phyloP scores from a whole-genome alignment of 306 rosid species.

The Pyrus bretschneideri region DNA sequence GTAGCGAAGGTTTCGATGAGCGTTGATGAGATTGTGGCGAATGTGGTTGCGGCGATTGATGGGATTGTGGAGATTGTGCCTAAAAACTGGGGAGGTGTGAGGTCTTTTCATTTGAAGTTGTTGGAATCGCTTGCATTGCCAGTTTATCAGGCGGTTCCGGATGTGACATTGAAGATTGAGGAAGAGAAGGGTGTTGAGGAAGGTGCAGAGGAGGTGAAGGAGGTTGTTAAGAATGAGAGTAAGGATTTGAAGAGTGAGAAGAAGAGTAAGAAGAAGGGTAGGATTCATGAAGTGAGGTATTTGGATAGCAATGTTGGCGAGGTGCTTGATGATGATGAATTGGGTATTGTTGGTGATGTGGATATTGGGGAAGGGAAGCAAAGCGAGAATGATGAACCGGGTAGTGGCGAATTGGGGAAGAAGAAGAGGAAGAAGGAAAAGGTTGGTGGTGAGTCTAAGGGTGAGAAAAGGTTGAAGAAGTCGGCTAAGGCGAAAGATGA shows the following conservation, averaged over 20 bases:
- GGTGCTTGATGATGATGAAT: conserved; percentile 19
- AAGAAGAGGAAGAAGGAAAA: conserved; percentile 47
- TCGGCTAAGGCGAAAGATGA: not conserved
- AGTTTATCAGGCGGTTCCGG: conserved; percentile 54
- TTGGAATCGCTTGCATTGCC: conserved; percentile 66
- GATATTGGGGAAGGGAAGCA: conserved; percentile 5
- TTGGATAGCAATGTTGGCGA: conserved; percentile 46
- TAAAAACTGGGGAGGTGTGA: conserved; percentile 56
- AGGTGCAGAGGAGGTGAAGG: conserved; percentile 6
- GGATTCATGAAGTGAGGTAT: conserved; percentile 64
- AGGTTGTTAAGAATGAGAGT: not conserved
- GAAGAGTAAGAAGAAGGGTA: conserved; percentile 49
- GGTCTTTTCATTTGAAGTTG: conserved; percentile 76
- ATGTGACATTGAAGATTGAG: conserved; percentile 47
- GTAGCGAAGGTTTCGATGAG: conserved; percentile 55
- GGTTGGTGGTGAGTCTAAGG: conserved; percentile 17
- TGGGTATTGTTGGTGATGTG: conserved; percentile 17
- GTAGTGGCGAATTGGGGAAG: conserved; percentile 7
- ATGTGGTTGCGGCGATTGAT: conserved; percentile 45
- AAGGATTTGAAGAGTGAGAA: conserved; percentile 10
- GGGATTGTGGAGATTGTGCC: conserved; percentile 62
- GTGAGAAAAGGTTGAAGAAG: conserved; percentile 8
- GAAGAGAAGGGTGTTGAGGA: conserved; percentile 22
- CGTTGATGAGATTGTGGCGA: conserved; percentile 43
- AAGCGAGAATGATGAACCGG: conserved; percentile 15